Base-by-base conservation (phyloP, 768 basidiomycete species). In the Suillus hirtellus region DNA sequence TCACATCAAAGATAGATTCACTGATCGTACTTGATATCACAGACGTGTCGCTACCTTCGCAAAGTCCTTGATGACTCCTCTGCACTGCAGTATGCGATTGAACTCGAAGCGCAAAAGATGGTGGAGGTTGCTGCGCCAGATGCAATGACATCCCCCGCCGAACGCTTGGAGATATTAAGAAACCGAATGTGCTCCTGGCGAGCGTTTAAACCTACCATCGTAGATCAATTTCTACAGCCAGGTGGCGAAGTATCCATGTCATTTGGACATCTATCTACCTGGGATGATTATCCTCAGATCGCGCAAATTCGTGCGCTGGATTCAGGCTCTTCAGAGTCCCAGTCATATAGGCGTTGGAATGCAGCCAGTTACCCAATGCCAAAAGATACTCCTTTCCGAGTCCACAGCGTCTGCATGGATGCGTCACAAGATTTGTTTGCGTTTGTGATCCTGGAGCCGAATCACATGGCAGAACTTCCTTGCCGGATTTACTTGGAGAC, bases 71-170 rank as follows among this genome's bases (percentile, higher is more conserved):
- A 53, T 35, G 11, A 34, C 6, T 53, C 52, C 11, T 53, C 52
- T 7, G 34, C 52, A 35, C 52, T 53, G 52, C 52, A 53, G 19
- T 53, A 53, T 53, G 19, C 11, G 52, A 53, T 53, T 53, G 52
- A 53, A 35, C 52, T 53, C 34, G 52, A 53, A 53, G 52, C 34
- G n/a, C 52, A 53, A 53, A 53, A 53, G 5, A 53, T 53, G 52
- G 52, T 53, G 5, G 52, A 34, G 31, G 34, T 53, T 3, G 12
- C 11, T 37, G 52, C 34, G 10, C 52, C 19, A n/a, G 52, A n/a
- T 6, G 19, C 52, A 34, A 53, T 35, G 34, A n/a, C 34, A 53
- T 53, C 34, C 12, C 52, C 52, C 19, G 52, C 52, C n/a, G 52
- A 53, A 31, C 19, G 52, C 34, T 53, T 53, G n/a, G 52, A 53